A percentile compares a stretch with the other conserved stretches of the same genome.
Conservation (phyloP, 75 land plant species). For the Pseudotsuga menziesii region DNA sequence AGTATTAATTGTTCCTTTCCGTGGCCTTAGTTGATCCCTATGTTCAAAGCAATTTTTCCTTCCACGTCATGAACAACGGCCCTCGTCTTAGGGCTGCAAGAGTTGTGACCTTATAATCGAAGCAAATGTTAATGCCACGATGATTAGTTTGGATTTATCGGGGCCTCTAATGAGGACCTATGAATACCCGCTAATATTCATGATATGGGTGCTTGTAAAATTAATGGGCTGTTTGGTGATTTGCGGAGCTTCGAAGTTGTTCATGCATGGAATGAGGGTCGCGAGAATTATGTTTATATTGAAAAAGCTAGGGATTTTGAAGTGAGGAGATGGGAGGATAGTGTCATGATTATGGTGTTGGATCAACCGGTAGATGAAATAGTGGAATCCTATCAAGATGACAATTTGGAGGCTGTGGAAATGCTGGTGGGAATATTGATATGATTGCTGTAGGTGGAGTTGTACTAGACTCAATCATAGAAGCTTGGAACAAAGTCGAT, state of each 20-base stretch:
- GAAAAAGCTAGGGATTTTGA: background rate
- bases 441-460: too few species aligned
- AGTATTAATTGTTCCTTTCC: too few species aligned
- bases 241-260: background rate
- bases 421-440: too few species aligned
- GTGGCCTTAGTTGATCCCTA: background rate
- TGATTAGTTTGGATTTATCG: background rate
- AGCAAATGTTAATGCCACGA: background rate
- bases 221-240: background rate
- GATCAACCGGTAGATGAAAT: too few species aligned
- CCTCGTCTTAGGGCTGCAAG: background rate
- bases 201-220: background rate
- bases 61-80: background rate
- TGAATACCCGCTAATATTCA: background rate
- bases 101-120: background rate
- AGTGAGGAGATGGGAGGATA: background rate
- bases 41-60: background rate
- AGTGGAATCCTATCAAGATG: too few species aligned
- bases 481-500: too few species aligned
- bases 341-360: too few species aligned
- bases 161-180: conserved; percentile 8
- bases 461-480: too few species aligned
- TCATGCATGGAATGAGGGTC: too few species aligned
- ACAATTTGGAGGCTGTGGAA: too few species aligned
- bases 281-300: too few species aligned